Percentiles rank a stretch among this genome's conserved stretches.
Conservation (phyloP, 495 filamentous ascomycete species). For the Pseudotulostoma volvatum region DNA sequence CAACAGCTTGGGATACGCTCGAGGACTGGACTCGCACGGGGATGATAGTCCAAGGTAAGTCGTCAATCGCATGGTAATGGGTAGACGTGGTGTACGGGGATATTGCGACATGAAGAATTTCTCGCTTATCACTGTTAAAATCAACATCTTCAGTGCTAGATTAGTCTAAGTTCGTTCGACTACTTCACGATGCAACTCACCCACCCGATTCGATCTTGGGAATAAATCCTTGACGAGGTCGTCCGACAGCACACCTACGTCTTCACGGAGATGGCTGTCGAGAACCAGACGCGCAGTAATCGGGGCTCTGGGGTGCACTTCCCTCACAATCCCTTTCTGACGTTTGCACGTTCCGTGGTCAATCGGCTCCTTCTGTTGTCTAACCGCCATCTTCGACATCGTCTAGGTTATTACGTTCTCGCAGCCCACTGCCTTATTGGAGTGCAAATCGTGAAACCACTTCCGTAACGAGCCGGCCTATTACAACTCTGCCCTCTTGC, state of each 20-base stretch:
- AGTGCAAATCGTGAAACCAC: no score
- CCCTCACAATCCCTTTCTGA: constrained; percentile 20
- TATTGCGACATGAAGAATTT: constrained; percentile 52
- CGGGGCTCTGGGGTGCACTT: constrained; percentile 37
- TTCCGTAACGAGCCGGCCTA: no score
- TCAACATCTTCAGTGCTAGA: no score
- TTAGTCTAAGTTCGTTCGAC: no score
- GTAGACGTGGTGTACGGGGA: constrained; percentile 68
- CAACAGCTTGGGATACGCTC: constrained; percentile 54
- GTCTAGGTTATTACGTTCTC: no score
- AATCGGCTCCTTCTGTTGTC: no score
- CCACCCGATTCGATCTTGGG: constrained; percentile 31
- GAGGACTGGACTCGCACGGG: constrained; percentile 54
- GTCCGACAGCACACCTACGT: constrained; percentile 72
- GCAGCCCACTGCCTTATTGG: no score
- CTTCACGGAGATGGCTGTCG: constrained; percentile 74
- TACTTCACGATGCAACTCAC: no score
- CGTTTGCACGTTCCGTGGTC: no score
- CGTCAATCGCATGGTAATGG: constrained; percentile 39
- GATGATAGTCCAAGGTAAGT: constrained; percentile 66
- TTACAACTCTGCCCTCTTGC: no score
- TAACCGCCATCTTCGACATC: no score
- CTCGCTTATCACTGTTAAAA: constrained; percentile 8
- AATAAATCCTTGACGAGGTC: constrained; percentile 75
- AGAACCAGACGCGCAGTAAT: constrained; percentile 48